These are phyloP conservation scores for Aspergillus ruber DNA, from an alignment of 2,329 filamentous ascomycete genomes.

Conservation along the genomic window DNA sequence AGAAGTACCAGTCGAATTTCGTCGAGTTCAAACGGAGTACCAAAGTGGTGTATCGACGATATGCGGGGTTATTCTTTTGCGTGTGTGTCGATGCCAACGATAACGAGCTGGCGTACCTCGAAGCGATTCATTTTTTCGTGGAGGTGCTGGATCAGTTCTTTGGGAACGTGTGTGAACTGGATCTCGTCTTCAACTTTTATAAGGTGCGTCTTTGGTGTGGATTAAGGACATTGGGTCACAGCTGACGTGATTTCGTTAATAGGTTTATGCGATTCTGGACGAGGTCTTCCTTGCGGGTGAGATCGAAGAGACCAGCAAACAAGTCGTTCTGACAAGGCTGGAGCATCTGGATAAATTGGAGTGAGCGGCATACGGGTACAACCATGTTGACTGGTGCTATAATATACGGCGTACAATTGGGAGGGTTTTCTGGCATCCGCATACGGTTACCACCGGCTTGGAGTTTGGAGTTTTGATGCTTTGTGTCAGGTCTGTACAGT, in stretches of 20 bases:
- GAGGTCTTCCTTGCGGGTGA: slow-evolving; percentile 97
- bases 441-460: slow-evolving; percentile 15
- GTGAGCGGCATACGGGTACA: slow-evolving; percentile 39
- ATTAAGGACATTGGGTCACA: background rate
- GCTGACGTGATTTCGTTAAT: slow-evolving; percentile 7
- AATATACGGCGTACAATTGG: slow-evolving; percentile 1
- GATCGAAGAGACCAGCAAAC: slow-evolving; percentile 98
- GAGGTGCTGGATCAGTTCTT: slow-evolving; percentile 98
- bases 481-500: background rate
- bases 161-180: slow-evolving; percentile 96
- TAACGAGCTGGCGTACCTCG: slow-evolving; percentile 92
- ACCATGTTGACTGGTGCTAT: background rate
- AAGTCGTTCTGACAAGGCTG: slow-evolving; percentile 87
- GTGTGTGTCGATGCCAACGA: slow-evolving; percentile 98
- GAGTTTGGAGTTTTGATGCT: slow-evolving; percentile 10
- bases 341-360: slow-evolving; percentile 97
- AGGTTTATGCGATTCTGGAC: slow-evolving; percentile 96
- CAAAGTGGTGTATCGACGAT: slow-evolving; percentile 95
- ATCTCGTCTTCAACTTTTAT: slow-evolving; percentile 71
- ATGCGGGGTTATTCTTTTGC: slow-evolving; percentile 98
- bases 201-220: slow-evolving; percentile 43
- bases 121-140: slow-evolving; percentile 99
- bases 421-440: slow-evolving; percentile 6
- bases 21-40: slow-evolving; percentile 70
- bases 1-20: slow-evolving; percentile 99